Base-by-base conservation (phyloP, 2,329 filamentous ascomycete species). In the Davidsoniella virescens region DNA sequence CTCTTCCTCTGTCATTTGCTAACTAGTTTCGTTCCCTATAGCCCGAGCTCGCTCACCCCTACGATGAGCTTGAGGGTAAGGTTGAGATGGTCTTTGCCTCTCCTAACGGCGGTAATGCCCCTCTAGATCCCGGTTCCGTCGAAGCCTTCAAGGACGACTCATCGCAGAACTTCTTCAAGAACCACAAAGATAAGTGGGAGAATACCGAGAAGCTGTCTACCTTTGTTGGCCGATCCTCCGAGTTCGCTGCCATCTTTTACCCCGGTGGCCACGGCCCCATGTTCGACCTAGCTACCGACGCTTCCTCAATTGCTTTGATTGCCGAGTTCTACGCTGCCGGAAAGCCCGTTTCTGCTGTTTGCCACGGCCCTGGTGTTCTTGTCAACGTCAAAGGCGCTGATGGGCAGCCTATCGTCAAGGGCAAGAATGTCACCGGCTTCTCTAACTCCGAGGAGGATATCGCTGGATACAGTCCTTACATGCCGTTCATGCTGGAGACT, bases 291-390 rank as follows among this genome's bases (percentile, higher is more conserved):
- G 71, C 71, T 50, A 65, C 66, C 51, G 73, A 81, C 59, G 55
- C 64, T 17, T 66, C 68, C n/a, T 78, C 73, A 23, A 72, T 77
- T 56, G 65, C 70, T 54, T 64, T 85, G 36, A 76, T 80, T 58
- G 64, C 68, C 54, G 76, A 82, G 61, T 83, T 85, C 61, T 73
- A 70, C 58, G 64, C 67, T 38, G 68, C 70, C 2, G 73, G 71
- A 55, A 83, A 83, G 68, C 67, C 77, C 50, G 71, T 84, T 12
- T 67, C 75, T 0, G 76, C 80, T 3, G 78, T 85, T 43, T 84
- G 81, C 67, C 81, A 85, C 63, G 81, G 78, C 5, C 77, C 80
- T 2, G 74, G 73, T 3, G 81, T 72, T 10, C 67, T 85, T 14
- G 67, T 71, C 45, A 71, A 79, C 56, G 79, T 75, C 36, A 73